These are phyloP conservation scores for Aurifilum marmelostoma DNA, from an alignment of 2,329 filamentous ascomycete species.

Conservation along the genomic window DNA sequence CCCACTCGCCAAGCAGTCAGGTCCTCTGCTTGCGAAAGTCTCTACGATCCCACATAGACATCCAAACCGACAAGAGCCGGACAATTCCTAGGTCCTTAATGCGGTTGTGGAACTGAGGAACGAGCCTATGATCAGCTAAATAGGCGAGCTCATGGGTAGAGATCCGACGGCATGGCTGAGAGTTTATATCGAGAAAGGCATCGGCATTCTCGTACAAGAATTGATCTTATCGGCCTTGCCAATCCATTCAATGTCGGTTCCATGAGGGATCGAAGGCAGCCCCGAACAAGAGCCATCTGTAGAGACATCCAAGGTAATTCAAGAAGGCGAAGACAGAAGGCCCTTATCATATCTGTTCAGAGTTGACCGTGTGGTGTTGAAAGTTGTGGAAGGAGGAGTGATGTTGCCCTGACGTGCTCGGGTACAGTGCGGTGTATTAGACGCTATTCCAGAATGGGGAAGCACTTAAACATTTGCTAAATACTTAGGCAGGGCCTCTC, in stretches of 20 bases:
- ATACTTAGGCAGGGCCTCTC: too few species aligned
- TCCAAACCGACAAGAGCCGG: constrained; percentile 7
- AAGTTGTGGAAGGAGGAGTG: background rate
- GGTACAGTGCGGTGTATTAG: too few species aligned
- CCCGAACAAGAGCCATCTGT: background rate
- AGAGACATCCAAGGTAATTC: too few species aligned
- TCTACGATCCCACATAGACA: constrained; percentile 14
- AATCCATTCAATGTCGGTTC: background rate
- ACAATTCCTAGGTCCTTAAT: constrained; percentile 13
- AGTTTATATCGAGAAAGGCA: background rate
- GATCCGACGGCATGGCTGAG: background rate
- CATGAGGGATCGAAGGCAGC: background rate
- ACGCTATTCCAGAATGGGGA: constrained; percentile 5
- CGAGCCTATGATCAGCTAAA: constrained; percentile 19
- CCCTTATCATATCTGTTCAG: too few species aligned
- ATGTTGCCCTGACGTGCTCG: background rate
- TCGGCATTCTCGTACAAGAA: background rate
- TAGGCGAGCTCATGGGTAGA: background rate
- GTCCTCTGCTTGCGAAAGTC: constrained; percentile 4
- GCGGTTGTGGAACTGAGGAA: constrained; percentile 12
- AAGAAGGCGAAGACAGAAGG: too few species aligned
- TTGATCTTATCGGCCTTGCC: background rate
- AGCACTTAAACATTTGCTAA: constrained; percentile 2
- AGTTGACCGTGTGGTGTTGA: too few species aligned
- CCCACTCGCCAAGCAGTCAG: constrained; percentile 13